Evolutionary conservation across 352 stramenopile genomes (phyloP), one percentile per base, ranked within the genome.

Genomic region (Phytophthora brassicae): DNA sequence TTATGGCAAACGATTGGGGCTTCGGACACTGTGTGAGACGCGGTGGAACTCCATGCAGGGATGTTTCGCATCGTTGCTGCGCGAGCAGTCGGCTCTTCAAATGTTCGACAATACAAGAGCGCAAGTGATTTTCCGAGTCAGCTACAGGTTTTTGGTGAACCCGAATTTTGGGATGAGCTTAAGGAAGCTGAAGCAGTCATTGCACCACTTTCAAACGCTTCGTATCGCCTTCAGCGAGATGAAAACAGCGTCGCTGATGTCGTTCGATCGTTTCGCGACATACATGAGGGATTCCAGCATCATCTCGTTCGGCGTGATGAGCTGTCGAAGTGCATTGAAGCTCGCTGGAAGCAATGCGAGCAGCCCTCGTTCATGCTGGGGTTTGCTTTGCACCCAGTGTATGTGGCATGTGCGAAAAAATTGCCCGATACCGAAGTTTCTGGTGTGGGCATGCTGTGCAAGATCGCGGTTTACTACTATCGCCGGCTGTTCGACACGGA

Each of bases 141-240:
- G 24, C 9, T 29, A n/a, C n/a, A n/a, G n/a, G n/a, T n/a, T n/a
- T n/a, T 56, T 23, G 48, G 38, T 24, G 39, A 58, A 11, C 33
- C 11, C 1, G 1, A n/a, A 2, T 50, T 50, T 16, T 50, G 43
- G 24, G 14, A 38, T 4, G 23, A 50, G 13, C n/a, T 50, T 38
- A 23, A 56, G 38, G 48, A 46, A 14, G 48, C 33, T n/a, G 48
- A 56, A 47, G 33, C 48, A 1, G 20, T 56, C n/a, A 47, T 56
- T 17, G 22, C 43, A 14, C 24, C 23, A 23, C 43, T 50, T 5
- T 23, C 16, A 3, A 38, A 24, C 23, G 43, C 43, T 5, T 50
- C 24, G 6, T 38, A 50, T n/a, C n/a, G 23, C 0, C 20, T 50
- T 14, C 13, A 50, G 24, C 22, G 23, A 22, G 43, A 50, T 38